Percentiles rank a stretch among this genome's conserved stretches.
Conservation (phyloP, 805 yeast genomes). For the Yamadazyma paraphyllophila region DNA sequence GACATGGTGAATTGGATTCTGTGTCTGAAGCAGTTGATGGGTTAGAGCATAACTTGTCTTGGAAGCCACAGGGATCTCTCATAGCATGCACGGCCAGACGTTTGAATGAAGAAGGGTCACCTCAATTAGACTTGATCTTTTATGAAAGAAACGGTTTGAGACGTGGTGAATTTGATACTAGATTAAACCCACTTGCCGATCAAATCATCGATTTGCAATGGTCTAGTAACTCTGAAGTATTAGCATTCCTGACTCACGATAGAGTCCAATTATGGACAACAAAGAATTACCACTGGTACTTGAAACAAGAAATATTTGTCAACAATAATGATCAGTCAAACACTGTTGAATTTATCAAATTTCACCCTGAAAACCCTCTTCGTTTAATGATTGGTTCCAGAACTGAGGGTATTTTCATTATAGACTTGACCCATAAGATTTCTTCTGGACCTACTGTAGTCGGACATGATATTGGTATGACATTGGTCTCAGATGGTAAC, state of each 20-base stretch:
- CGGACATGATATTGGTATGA: slow-evolving; percentile 76
- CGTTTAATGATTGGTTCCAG: slow-evolving; percentile 65
- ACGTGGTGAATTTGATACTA: slow-evolving; percentile 78
- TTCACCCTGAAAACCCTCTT: slow-evolving; percentile 90
- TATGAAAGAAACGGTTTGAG: slow-evolving; percentile 92
- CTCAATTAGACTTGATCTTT: slow-evolving; percentile 58
- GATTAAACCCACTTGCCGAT: slow-evolving; percentile 50
- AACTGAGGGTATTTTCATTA: slow-evolving; percentile 48
- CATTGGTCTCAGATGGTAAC: slow-evolving; percentile 76
- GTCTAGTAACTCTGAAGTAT: slow-evolving; percentile 77
- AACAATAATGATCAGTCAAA: slow-evolving; percentile 22
- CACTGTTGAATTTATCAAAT: slow-evolving; percentile 49
- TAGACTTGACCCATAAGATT: slow-evolving; percentile 64
- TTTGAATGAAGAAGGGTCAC: slow-evolving; percentile 49
- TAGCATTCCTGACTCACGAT: slow-evolving; percentile 63
- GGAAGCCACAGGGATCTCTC: slow-evolving; percentile 90
- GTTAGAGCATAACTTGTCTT: slow-evolving; percentile 67
- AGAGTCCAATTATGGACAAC: slow-evolving; percentile 86
- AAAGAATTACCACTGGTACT: slow-evolving; percentile 93
- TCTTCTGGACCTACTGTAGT: slow-evolving; percentile 65
- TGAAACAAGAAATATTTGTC: slow-evolving; percentile 70
- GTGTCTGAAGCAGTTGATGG: slow-evolving; percentile 90
- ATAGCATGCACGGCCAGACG: slow-evolving; percentile 80
- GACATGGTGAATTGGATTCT: slow-evolving; percentile 75
- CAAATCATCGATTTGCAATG: slow-evolving; percentile 58